Base-by-base conservation (phyloP, 495 filamentous ascomycete genomes). In the Penicillium coprophilum region DNA sequence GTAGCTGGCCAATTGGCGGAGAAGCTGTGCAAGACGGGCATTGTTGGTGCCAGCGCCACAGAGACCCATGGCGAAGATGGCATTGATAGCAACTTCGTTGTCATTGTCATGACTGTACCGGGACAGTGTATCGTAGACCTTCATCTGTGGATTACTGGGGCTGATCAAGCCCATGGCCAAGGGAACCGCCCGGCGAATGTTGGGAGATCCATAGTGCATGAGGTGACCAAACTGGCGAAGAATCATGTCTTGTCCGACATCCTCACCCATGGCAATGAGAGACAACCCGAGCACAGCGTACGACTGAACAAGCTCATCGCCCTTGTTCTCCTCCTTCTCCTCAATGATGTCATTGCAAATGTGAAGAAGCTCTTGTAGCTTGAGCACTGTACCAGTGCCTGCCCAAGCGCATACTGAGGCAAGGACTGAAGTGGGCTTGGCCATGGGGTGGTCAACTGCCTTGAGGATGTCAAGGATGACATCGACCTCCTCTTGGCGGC, bases 91-190 rank as follows among this genome's bases (percentile, higher is more conserved):
- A 36, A 99, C 94, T 63, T 99, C 94, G 67, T 94, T 96, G 78
- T 99, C 94, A 62, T 95, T 99, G 76, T 99, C 94, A 81, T 99
- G 94, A 59, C 87, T 93, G 77, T 99, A 99, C 58, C 94, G 82
- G n/a, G 95, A 97, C 20, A 99, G 75, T 0, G 94, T 97, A 68
- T 99, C 94, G 75, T 99, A 99, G 32, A 99, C 88, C 79, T 97
- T 99, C 93, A 99, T 99, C 70, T 97, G 95, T 8, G 94, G 94
- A 76, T 97, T 99, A 77, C 91, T 95, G 24, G 94, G 92, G 74
- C 89, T 94, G 65, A 99, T 84, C 49, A 99, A 80, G 63, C 90
- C 94, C 92, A 99, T 95, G 19, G 94, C 94, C n/a, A 99, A 80
- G 20, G 94, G 94, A 20, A 99, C 95, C 27, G 91, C 92, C 63